Evolutionary conservation across 2,329 filamentous ascomycete genomes (phyloP), one percentile per base, ranked within the genome.

Genomic region (Domatiomyces catenatus): DNA sequence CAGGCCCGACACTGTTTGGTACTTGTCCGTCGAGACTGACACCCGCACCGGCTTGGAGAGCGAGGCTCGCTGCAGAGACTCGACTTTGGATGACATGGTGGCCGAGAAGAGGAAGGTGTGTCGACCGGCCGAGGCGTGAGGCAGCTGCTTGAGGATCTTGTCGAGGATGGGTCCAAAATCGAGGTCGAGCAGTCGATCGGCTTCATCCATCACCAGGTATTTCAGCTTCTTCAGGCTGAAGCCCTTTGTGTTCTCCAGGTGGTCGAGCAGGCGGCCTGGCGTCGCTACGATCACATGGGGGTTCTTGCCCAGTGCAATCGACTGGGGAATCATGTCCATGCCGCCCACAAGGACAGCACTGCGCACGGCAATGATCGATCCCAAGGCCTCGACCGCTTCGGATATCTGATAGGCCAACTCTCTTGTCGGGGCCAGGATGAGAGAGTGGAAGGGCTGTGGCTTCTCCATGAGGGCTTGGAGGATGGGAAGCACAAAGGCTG

Each of bases 201-300:
- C 90, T 69, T 95, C 90, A 63, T 95, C 90, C 79, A 96, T 88
- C 54, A 95, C 89, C 2, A 96, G 73, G 63, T 90, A 94, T 62
- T 89, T 89, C 39, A 95, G 72, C 3, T 77, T 75, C 26, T 84
- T 78, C 47, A 96, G 71, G 1, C 84, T 89, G 68, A 98, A 96
- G 8, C 92, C 90, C 67, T 94, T 95, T 1, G 92, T 98, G 68
- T 94, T 94, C 65, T 96, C 88, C 7, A 96, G 71, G 60, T 98
- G 92, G 61, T 96, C 92, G 3, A 95, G 73, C 19, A 95, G 71
- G 51, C 90, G 80, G 48, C 89, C 90, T 0, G 90, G 90, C 0
- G 90, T 95, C 0, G 90, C 90, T 42, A 96, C 89, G 19, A 96
- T 74, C 20, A 98, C 82, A 62, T 98, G 92, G 6, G 92, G 92